Evolutionary conservation across 805 yeast genomes (phyloP).

Genomic region (Barnettozyma vustinii): DNA sequence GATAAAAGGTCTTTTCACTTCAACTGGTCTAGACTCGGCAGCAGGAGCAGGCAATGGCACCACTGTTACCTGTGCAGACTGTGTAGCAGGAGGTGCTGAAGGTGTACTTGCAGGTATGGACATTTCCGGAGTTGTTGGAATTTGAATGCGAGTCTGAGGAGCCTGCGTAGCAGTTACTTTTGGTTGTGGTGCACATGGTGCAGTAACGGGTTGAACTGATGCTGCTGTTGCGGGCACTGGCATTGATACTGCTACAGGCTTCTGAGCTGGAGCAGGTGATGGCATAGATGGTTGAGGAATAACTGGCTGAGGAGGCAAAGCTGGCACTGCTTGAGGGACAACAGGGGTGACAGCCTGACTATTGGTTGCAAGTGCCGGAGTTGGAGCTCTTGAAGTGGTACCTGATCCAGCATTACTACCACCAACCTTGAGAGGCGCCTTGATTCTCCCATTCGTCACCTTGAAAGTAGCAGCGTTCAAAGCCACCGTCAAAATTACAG

Average conservation of each 20-base stretch:
- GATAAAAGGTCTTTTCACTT: conserved; percentile 1
- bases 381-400: conserved; percentile 12
- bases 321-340: background rate
- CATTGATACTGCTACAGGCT: background rate
- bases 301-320: background rate
- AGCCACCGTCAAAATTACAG: conserved; percentile 74
- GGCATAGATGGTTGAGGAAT: background rate
- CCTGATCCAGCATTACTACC: conserved; percentile 15
- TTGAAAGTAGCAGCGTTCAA: conserved; percentile 70
- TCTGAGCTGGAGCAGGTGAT: background rate
- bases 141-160: background rate
- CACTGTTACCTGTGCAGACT: background rate
- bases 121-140: background rate
- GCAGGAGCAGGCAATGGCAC: background rate
- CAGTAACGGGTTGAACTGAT: background rate
- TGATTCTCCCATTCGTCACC: conserved; percentile 49
- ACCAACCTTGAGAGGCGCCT: conserved; percentile 32
- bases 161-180: background rate
- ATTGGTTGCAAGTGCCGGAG: background rate
- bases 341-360: background rate
- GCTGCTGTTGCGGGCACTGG: background rate
- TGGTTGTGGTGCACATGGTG: background rate
- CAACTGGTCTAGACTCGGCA: background rate
- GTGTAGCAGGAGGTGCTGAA: background rate
- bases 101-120: background rate